Evolutionary conservation across 192 early-diverging fungal species (phyloP).

Genomic region (Backusella luteola): DNA sequence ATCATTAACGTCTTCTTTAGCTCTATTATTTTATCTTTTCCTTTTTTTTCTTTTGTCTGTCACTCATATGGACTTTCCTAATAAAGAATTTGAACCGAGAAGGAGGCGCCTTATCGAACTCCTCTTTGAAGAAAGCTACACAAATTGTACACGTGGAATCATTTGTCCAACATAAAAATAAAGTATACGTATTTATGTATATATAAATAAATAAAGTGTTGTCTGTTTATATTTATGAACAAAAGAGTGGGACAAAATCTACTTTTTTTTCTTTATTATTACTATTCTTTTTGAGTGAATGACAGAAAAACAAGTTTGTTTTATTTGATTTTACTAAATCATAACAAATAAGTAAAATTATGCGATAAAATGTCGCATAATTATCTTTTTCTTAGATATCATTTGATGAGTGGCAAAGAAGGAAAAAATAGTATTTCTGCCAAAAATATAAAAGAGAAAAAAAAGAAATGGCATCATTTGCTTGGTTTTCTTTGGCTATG

Average conservation of each 20-base stretch:
- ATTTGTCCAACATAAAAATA: conserved; percentile 8
- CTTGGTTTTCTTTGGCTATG: not conserved
- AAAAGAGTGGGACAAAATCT: not conserved
- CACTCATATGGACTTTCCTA: conserved; percentile 2
- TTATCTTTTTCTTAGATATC: not conserved
- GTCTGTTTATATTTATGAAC: not conserved
- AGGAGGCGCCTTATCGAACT: not conserved
- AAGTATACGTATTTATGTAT: not conserved
- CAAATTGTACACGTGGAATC: conserved; percentile 1
- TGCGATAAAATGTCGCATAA: not conserved
- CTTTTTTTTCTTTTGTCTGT: not conserved
- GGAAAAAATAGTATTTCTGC: not conserved
- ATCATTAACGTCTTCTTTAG: not conserved
- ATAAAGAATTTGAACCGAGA: conserved; percentile 9
- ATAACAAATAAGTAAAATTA: not conserved
- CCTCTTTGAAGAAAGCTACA: conserved; percentile 7
- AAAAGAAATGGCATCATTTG: not conserved
- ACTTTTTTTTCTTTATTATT: not conserved
- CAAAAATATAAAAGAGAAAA: not conserved
- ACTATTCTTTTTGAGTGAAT: not conserved
- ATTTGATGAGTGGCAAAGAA: not conserved
- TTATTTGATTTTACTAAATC: not conserved
- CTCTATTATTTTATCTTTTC: not conserved
- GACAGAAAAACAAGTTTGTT: not conserved
- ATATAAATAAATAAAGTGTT: not conserved